Base-by-base conservation (phyloP, 23 red algal genomes). In the Rhodosorus marinus region DNA sequence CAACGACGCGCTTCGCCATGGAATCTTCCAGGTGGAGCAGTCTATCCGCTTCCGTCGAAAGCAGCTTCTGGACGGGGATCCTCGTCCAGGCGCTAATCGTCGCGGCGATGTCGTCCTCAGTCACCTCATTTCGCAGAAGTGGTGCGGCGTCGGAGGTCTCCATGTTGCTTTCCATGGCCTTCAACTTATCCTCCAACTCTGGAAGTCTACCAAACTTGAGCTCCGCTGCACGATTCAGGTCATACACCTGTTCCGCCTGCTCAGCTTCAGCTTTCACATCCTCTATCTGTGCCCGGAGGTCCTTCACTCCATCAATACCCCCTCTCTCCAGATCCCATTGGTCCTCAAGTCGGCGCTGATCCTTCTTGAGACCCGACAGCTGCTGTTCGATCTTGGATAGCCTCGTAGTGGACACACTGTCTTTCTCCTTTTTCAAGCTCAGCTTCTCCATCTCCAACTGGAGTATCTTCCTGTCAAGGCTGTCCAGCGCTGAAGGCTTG, bases 361-460 rank as follows among this genome's bases (percentile, higher is more conserved):
- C 54, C 33, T 80, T 56, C 20, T 62, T 54, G 26, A 85, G 61
- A 20, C 42, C 64, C 20, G 81, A 51, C 40, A 98, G 60, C 51
- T 98, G 71, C 9, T 72, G 25, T 7, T 69, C 38, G 0, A 98
- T 45, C 51, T 48, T 35, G n/a, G 69, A 46, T 7, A 47, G 60
- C 17, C 90, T 64, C 42, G 73, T 31, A 0, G 51, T 24, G 2
- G 73, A 64, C 3, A 52, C 65, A 1, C 43, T n/a, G 27, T 75
- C 90, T 46, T 63, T 34, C 29, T 98, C 90, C 31, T 73, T 84
- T 61, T 85, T 79, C 53, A 98, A 52, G 20, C 66, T 75, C 32
- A 98, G 31, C 22, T 65, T 74, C 54, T 98, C 90, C 90, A 98
- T 98, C 35, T 98, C 90, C 47, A 80, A 60, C 43, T 85, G 90